Conservation (phyloP, 2,329 filamentous ascomycete species). For the Xylariomycetidae sp. region DNA sequence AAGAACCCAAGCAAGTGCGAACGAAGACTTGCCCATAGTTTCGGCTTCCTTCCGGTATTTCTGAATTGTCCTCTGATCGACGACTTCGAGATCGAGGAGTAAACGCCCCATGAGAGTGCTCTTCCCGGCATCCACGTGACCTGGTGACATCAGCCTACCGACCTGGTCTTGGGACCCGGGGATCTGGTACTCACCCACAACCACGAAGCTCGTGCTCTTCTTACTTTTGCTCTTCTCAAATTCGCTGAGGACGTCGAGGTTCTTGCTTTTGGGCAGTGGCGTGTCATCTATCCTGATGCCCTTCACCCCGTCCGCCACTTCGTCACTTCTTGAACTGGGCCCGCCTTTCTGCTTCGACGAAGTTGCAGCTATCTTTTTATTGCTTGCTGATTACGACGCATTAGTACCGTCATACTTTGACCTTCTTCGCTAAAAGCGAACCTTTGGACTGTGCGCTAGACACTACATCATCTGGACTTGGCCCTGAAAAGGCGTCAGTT, state of each 20-base stretch:
- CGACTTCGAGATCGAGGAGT: conserved; percentile 78
- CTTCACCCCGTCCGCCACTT: conserved; percentile 28
- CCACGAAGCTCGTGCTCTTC: conserved; percentile 81
- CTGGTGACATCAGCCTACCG: conserved; percentile 36
- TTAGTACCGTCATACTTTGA: conserved; percentile 48
- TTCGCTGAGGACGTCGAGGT: conserved; percentile 77
- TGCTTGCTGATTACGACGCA: conserved; percentile 43
- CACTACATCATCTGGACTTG: conserved; percentile 89
- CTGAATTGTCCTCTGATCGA: conserved; percentile 83
- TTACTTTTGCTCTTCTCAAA: conserved; percentile 71
- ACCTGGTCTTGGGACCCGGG: neutral
- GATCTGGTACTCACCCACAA: conserved; percentile 61
- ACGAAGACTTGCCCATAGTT: conserved; percentile 88
- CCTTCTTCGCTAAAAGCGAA: conserved; percentile 56
- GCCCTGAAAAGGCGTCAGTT: conserved; percentile 67
- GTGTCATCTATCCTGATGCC: conserved; percentile 43
- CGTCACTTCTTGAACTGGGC: conserved; percentile 30
- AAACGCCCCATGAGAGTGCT: conserved; percentile 97
- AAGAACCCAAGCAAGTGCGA: conserved; percentile 94
- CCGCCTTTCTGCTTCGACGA: conserved; percentile 35
- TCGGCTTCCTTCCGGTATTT: conserved; percentile 85
- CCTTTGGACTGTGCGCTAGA: conserved; percentile 83
- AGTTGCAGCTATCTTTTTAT: conserved; percentile 32
- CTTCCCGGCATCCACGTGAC: conserved; percentile 96
- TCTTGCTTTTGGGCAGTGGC: conserved; percentile 63